Conservation (phyloP, 1,284 basidiomycete genomes). For the Fereydounia khargensis region DNA sequence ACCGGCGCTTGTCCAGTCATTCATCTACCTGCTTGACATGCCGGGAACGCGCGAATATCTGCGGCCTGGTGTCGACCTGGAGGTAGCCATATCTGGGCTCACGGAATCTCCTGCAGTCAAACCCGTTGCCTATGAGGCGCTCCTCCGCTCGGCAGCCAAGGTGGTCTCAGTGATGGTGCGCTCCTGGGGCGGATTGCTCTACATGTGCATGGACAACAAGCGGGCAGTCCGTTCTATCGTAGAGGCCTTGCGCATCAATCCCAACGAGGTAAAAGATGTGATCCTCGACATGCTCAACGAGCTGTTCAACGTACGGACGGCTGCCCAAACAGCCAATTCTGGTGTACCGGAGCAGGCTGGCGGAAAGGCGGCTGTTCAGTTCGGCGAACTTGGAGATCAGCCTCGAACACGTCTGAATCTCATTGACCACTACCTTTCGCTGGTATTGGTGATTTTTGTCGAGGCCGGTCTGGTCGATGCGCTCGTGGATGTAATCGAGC, state of each 20-base stretch:
- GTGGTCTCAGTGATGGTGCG: slow-evolving; percentile 78
- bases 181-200: slow-evolving; percentile 92
- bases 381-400: slow-evolving; percentile 32
- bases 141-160: slow-evolving; percentile 72
- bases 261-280: slow-evolving; percentile 66
- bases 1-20: slow-evolving; percentile 76
- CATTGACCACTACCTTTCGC: slow-evolving; percentile 86
- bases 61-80: slow-evolving; percentile 79
- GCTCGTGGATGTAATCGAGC: slow-evolving; percentile 45
- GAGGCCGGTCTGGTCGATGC: slow-evolving; percentile 70
- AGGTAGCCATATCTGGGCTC: slow-evolving; percentile 63
- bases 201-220: slow-evolving; percentile 86
- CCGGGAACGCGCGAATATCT: slow-evolving; percentile 79
- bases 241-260: slow-evolving; percentile 81
- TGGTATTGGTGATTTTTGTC: slow-evolving; percentile 82
- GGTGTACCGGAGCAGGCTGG: slow-evolving; percentile 8
- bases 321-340: slow-evolving; percentile 14
- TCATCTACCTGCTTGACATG: slow-evolving; percentile 80
- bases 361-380: neutral
- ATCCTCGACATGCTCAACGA: slow-evolving; percentile 90
- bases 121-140: slow-evolving; percentile 60
- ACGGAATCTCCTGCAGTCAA: slow-evolving; percentile 76
- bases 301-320: slow-evolving; percentile 66
- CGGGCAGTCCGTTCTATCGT: slow-evolving; percentile 80
- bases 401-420: slow-evolving; percentile 67